Evolutionary conservation across 139 green algal species (phyloP).

Genomic region (Coccomyxa sp.): DNA sequence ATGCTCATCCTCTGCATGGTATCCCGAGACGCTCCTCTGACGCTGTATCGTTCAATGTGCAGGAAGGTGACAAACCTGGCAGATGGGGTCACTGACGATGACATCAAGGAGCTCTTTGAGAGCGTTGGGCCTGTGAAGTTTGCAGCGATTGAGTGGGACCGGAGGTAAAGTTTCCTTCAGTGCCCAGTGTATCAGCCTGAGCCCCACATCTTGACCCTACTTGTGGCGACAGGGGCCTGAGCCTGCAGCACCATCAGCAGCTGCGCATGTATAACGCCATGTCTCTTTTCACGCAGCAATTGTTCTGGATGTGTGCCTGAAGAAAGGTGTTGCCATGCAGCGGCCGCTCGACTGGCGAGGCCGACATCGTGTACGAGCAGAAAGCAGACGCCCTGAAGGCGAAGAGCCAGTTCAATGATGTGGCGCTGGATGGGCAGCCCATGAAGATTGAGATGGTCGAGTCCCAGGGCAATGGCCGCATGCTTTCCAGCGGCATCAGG

Average conservation of each 20-base stretch:
- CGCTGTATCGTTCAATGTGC: too few relatives aligned
- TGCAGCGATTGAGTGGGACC: not conserved
- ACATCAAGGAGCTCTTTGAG: conserved; percentile 5
- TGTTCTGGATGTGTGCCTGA: too few relatives aligned
- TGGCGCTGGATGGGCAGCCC: not conserved
- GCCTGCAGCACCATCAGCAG: too few relatives aligned
- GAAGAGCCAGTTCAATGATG: not conserved
- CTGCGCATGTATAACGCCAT: too few relatives aligned
- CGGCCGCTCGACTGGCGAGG: not conserved
- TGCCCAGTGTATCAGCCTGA: too few relatives aligned
- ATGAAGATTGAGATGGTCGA: not conserved
- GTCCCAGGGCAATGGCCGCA: not conserved
- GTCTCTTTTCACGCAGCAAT: too few relatives aligned
- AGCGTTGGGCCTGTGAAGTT: not conserved
- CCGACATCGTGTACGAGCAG: not conserved
- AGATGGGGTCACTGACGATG: not conserved
- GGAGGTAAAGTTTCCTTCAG: not conserved
- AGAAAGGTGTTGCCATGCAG: too few relatives aligned
- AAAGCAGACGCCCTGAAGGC: not conserved
- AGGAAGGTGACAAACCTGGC: conserved; percentile 1
- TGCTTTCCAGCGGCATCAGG: not conserved
- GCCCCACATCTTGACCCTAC: too few relatives aligned
- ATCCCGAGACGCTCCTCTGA: too few relatives aligned
- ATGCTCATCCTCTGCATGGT: too few relatives aligned
- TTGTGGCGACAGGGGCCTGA: too few relatives aligned